Evolutionary conservation across 768 basidiomycete species (phyloP).

Genomic region (Tricholoma furcatifolium): DNA sequence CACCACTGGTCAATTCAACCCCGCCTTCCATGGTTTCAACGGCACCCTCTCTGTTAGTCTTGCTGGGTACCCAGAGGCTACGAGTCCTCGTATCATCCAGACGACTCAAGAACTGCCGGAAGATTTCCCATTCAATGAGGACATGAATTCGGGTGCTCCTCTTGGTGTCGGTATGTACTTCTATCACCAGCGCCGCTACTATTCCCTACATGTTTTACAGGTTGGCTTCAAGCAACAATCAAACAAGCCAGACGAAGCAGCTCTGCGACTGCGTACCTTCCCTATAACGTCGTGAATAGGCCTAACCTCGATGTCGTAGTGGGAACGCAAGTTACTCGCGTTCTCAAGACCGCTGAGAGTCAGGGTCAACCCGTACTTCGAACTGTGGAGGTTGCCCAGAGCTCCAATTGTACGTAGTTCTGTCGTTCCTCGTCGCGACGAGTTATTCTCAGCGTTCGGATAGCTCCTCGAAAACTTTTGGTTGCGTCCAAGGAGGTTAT

Average conservation of each 20-base stretch:
- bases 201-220: slow-evolving; percentile 9
- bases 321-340: slow-evolving; percentile 22
- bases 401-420: neutral
- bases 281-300: slow-evolving; percentile 17
- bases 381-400: neutral
- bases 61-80: slow-evolving; percentile 19
- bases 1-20: slow-evolving; percentile 28
- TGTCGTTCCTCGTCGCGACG: neutral
- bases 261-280: slow-evolving; percentile 18
- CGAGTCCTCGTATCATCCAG: slow-evolving; percentile 31
- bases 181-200: neutral
- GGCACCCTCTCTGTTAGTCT: slow-evolving; percentile 27
- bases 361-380: neutral
- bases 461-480: slow-evolving; percentile 2
- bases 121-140: slow-evolving; percentile 40
- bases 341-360: slow-evolving; percentile 12
- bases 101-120: slow-evolving; percentile 30
- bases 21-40: slow-evolving; percentile 25
- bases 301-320: slow-evolving; percentile 25
- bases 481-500: slow-evolving; percentile 8
- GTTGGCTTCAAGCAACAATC: slow-evolving; percentile 13
- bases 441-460: neutral
- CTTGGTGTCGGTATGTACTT: slow-evolving; percentile 36
- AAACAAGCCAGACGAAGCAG: slow-evolving; percentile 15
- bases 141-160: slow-evolving; percentile 39